phyloP scores from a whole-genome alignment of 108 stramenopile genomes.

The Nitzschia sp. region DNA sequence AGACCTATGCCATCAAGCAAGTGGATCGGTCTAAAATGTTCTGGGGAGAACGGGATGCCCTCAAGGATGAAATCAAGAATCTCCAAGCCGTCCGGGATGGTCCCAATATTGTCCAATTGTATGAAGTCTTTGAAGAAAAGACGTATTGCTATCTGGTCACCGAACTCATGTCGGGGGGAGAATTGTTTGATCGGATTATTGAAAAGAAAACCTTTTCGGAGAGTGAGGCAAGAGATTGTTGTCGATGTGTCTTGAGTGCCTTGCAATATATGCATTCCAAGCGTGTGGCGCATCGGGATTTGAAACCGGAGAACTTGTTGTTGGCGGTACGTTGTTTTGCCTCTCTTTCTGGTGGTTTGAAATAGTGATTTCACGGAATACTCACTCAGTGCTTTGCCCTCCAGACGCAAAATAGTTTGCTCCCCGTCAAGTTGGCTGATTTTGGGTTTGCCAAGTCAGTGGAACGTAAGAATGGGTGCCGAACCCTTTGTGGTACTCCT shows the following conservation, averaged over 20 bases:
- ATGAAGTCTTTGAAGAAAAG: slow-evolving; percentile 69
- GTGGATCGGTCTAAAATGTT: slow-evolving; percentile 70
- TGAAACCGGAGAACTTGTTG: slow-evolving; percentile 70
- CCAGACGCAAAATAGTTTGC: slow-evolving; percentile 14
- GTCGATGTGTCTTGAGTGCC: slow-evolving; percentile 62
- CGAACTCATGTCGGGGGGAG: slow-evolving; percentile 85
- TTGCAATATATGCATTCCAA: slow-evolving; percentile 82
- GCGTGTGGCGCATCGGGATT: slow-evolving; percentile 71
- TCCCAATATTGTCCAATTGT: slow-evolving; percentile 83
- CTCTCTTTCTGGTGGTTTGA: background rate
- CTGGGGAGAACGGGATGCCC: slow-evolving; percentile 56
- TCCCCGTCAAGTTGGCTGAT: slow-evolving; percentile 93
- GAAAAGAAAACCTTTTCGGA: slow-evolving; percentile 75
- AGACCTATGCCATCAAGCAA: slow-evolving; percentile 72
- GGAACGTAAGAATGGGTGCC: slow-evolving; percentile 60
- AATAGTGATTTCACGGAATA: too few relatives aligned
- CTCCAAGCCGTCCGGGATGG: slow-evolving; percentile 53
- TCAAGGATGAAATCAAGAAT: slow-evolving; percentile 70
- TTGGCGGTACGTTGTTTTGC: slow-evolving; percentile 32
- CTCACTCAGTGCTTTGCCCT: background rate
- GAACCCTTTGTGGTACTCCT: slow-evolving; percentile 95
- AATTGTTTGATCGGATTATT: slow-evolving; percentile 93
- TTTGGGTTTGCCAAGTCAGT: slow-evolving; percentile 94
- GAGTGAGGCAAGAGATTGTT: slow-evolving; percentile 61
- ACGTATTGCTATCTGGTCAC: slow-evolving; percentile 72